These are phyloP conservation scores for Coemansia sp. DNA, from an alignment of 192 early-diverging fungal species.

Conservation along the genomic window DNA sequence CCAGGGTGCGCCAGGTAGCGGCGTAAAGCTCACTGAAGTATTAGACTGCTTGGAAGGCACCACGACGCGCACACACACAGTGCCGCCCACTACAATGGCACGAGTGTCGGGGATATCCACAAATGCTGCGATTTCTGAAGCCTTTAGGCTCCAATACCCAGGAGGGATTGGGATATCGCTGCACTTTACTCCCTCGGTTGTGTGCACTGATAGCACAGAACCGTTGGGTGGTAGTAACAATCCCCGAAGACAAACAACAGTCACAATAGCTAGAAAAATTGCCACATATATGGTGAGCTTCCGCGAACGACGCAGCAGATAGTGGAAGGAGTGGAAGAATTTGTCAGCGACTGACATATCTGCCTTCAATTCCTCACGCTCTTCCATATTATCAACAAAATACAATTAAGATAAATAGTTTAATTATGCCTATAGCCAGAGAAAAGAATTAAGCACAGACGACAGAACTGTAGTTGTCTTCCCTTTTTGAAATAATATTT, in stretches of 20 bases:
- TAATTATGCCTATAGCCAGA: no score
- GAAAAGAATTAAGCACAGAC: no score
- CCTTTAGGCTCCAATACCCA: conserved; percentile 4
- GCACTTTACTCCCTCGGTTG: neutral
- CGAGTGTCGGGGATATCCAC: conserved; percentile 10
- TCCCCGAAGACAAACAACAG: neutral
- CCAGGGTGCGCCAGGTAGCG: conserved; percentile 18
- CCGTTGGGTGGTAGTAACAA: no score
- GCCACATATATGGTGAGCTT: neutral
- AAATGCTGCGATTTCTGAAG: neutral
- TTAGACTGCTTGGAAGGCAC: conserved; percentile 19
- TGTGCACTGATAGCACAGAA: no score
- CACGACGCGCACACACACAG: conserved; percentile 46
- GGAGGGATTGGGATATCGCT: conserved; percentile 13
- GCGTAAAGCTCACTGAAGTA: conserved; percentile 1
- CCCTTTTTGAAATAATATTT: no score
- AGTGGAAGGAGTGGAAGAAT: no score
- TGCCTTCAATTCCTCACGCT: neutral
- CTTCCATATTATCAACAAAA: neutral
- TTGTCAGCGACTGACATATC: neutral
- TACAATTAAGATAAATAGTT: no score
- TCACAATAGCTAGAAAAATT: neutral
- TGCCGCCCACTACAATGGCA: conserved; percentile 14
- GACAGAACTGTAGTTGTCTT: no score
- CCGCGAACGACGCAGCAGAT: neutral